Percentiles rank a stretch among this genome's conserved stretches.
phyloP scores from a whole-genome alignment of 352 stramenopile species.

The Phytophthora crassamura region DNA sequence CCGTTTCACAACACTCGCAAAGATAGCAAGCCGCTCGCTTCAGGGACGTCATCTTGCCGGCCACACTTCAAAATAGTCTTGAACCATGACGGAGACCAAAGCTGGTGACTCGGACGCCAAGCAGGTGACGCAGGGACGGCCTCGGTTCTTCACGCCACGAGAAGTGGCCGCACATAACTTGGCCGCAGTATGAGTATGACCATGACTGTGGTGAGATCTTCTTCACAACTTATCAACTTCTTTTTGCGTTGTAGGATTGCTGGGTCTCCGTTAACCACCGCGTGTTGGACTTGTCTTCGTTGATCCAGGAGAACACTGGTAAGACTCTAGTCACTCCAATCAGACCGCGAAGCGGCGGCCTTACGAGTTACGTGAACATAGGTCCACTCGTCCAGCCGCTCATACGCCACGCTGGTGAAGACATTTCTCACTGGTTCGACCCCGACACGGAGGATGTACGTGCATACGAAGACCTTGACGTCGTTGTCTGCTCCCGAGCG shows the following conservation, averaged over 20 bases:
- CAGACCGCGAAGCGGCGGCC: neutral
- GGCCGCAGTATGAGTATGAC: slow-evolving; percentile 49
- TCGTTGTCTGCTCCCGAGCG: neutral
- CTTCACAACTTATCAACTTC: neutral
- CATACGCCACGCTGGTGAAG: slow-evolving; percentile 83
- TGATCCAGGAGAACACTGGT: slow-evolving; percentile 78
- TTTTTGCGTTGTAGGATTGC: slow-evolving; percentile 56
- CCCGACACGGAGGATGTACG: slow-evolving; percentile 66
- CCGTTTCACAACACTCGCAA: slow-evolving; percentile 5
- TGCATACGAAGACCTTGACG: neutral
- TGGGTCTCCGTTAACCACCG: slow-evolving; percentile 79
- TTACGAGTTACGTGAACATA: slow-evolving; percentile 20
- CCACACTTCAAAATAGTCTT: slow-evolving; percentile 6
- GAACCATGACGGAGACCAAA: slow-evolving; percentile 19
- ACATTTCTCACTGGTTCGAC: slow-evolving; percentile 95
- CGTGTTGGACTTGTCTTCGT: slow-evolving; percentile 84
- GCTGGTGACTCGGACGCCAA: slow-evolving; percentile 10
- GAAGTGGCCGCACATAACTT: slow-evolving; percentile 89
- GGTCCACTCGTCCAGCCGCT: slow-evolving; percentile 83
- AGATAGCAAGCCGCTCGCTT: slow-evolving; percentile 8
- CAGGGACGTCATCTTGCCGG: no score
- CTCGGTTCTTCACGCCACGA: slow-evolving; percentile 72
- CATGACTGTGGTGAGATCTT: neutral
- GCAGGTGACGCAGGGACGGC: slow-evolving; percentile 6
- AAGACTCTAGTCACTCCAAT: neutral